Evolutionary conservation across 306 rosid genomes (phyloP).

Genomic region (Trifolium subterraneum): DNA sequence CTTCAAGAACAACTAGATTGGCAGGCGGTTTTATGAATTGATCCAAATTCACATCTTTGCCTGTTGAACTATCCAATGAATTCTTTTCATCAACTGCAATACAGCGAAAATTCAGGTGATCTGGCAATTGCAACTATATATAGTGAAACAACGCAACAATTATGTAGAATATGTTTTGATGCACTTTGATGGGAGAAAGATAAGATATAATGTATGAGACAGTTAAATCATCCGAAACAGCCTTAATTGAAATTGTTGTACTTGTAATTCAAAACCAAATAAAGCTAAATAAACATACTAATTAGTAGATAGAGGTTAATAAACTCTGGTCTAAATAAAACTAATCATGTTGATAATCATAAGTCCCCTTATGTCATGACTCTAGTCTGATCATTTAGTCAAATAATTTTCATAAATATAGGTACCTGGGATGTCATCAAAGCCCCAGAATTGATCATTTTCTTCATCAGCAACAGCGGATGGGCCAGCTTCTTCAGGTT

Average conservation of each 20-base stretch:
- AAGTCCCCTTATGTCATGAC: background rate
- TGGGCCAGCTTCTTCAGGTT: constrained; percentile 58
- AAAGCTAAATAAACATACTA: background rate
- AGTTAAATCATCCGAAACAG: constrained; percentile 1
- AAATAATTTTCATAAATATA: constrained; percentile 2
- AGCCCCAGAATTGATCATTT: constrained; percentile 76
- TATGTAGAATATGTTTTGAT: constrained; percentile 26
- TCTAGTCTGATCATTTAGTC: constrained; percentile 26
- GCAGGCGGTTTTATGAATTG: constrained; percentile 85
- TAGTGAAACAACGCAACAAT: constrained; percentile 34
- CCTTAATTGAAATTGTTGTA: constrained; percentile 12
- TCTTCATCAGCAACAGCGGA: constrained; percentile 58
- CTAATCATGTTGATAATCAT: background rate
- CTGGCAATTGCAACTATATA: constrained; percentile 37
- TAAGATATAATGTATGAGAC: background rate
- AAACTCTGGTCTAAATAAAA: background rate
- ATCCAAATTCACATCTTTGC: constrained; percentile 59
- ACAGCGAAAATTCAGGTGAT: constrained; percentile 25
- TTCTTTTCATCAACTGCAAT: constrained; percentile 81
- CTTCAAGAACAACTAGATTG: constrained; percentile 92
- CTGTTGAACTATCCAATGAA: constrained; percentile 60
- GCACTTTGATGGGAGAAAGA: background rate
- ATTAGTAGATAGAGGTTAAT: background rate
- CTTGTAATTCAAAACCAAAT: background rate
- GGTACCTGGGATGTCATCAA: constrained; percentile 84